Base-by-base conservation (phyloP, 768 basidiomycete species). In the Serendipita sp. region DNA sequence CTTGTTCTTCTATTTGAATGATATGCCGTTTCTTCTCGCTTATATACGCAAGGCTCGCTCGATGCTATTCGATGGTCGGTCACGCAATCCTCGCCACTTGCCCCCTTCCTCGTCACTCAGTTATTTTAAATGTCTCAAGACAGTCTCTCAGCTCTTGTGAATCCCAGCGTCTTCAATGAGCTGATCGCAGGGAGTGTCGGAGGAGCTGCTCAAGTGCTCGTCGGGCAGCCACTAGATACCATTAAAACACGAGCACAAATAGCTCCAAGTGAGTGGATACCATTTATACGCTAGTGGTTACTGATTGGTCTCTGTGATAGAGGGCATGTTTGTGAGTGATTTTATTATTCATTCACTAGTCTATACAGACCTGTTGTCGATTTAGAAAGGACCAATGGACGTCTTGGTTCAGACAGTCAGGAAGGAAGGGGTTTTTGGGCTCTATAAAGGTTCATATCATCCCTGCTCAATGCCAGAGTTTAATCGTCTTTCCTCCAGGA, bases 321-420 rank as follows among this genome's bases (percentile, higher is more conserved):
- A 82, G 76, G 88, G 83, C 34, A 90, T 91, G 89, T 92, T 92
- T 78, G 89, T 92, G 72, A 77, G 89, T 80, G 10, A 53, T 34
- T n/a, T 3, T 10, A 24, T 41, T 13, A 1, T 41, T 7, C 13
- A 41, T 41, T 13, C 38, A 24, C 44, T 24, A 2, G n/a, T 64
- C 16, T 32, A 34, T 64, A 32, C 47, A 30, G 35, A 66, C 34
- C 37, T 41, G 35, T 41, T 41, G 38, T 41, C 24, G 34, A 13
- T n/a, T 18, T 71, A 92, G 89, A 93, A 88, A 79, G 93, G 93
- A 1, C 93, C 95, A 0, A 85, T 93, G 82, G 94, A 98, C 71
- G 92, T 98, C 66, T 75, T 94, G 8, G 69, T 73, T n/a, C 86
- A 90, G 72, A 98, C 95, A 0, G 67, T 94, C 51, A 75, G 84